Conservation (phyloP, 176 grass and related monocot species). For the Puccinellia tenuiflora region DNA sequence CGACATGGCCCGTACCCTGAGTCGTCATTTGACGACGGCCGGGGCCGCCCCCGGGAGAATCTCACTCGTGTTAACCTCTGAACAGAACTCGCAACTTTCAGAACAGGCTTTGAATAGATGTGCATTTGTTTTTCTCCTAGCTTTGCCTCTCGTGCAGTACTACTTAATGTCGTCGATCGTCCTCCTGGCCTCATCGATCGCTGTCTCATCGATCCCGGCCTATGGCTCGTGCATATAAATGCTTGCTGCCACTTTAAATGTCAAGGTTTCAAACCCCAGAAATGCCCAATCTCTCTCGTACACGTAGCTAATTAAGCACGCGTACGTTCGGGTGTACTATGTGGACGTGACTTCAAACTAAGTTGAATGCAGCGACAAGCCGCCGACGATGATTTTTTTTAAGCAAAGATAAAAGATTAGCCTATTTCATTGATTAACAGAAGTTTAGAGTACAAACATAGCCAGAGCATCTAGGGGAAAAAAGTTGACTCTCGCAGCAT, state of each 20-base stretch:
- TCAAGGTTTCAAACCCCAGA: slow-evolving; percentile 22
- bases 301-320: not conserved
- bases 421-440: no score
- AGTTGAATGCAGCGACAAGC: not conserved
- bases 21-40: slow-evolving; percentile 37
- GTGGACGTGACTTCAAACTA: not conserved
- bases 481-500: no score
- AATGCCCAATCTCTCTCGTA: slow-evolving; percentile 3
- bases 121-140: slow-evolving; percentile 4
- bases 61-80: slow-evolving; percentile 28
- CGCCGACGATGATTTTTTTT: no score
- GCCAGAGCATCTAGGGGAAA: no score
- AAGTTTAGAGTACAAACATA: no score
- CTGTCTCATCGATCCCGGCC: not conserved
- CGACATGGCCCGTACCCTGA: slow-evolving; percentile 49
- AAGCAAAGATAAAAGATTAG: no score
- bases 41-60: slow-evolving; percentile 33
- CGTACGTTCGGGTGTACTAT: not conserved
- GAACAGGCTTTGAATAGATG: not conserved
- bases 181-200: not conserved
- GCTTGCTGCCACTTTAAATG: slow-evolving; percentile 35
- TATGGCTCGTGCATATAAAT: not conserved
- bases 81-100: not conserved
- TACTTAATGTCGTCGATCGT: not conserved
- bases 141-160: not conserved